These are phyloP conservation scores for Gomphus sp. DNA, from an alignment of 1,284 basidiomycete genomes.

Conservation along the genomic window DNA sequence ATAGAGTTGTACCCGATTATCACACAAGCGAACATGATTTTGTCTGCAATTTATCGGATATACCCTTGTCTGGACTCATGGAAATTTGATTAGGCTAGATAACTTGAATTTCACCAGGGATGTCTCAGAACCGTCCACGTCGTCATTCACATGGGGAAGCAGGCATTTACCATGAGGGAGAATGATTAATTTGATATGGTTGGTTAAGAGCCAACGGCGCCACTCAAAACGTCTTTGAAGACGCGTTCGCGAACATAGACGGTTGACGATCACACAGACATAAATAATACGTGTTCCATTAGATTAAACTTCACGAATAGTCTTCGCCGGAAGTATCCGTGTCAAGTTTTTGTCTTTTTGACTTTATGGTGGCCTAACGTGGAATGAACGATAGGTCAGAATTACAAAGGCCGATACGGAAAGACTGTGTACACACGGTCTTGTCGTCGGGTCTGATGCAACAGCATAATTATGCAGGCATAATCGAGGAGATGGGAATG, in stretches of 20 bases:
- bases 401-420: conserved; percentile 40
- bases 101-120: too few relatives aligned
- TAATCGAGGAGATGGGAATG: conserved; percentile 34
- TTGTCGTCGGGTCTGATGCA: conserved; percentile 8
- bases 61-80: too few relatives aligned
- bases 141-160: too few relatives aligned
- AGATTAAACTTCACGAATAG: conserved; percentile 38
- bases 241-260: conserved; percentile 34
- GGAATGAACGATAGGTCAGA: conserved; percentile 35
- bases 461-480: conserved; percentile 17
- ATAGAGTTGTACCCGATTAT: too few relatives aligned
- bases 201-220: conserved; percentile 30
- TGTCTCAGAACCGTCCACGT: too few relatives aligned
- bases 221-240: conserved; percentile 33
- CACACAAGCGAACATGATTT: too few relatives aligned
- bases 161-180: too few relatives aligned
- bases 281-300: neutral
- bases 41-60: too few relatives aligned
- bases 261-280: neutral
- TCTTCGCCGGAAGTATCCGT: conserved; percentile 34
- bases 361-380: conserved; percentile 52
- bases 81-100: too few relatives aligned
- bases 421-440: conserved; percentile 34
- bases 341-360: conserved; percentile 46
- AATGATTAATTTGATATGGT: too few relatives aligned